Evolutionary conservation across 192 early-diverging fungal species (phyloP).

Genomic region (Chytriomyces confervae): DNA sequence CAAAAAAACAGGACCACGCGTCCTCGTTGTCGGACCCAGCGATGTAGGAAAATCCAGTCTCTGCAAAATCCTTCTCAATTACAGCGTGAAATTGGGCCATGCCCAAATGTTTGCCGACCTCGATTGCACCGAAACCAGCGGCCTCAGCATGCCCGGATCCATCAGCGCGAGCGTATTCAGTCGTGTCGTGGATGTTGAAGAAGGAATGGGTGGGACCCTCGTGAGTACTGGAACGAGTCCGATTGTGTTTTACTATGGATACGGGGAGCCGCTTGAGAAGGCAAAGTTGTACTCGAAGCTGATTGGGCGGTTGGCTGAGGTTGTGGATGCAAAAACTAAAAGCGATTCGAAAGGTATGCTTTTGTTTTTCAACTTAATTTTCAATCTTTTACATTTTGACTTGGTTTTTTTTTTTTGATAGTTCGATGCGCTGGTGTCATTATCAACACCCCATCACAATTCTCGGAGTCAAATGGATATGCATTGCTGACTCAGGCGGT

Average conservation of each 20-base stretch:
- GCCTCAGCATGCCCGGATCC: slow-evolving; percentile 78
- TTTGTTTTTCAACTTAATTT: neutral
- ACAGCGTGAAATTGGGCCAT: slow-evolving; percentile 75
- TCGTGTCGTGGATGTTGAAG: slow-evolving; percentile 86
- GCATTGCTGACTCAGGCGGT: slow-evolving; percentile 78
- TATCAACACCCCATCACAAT: slow-evolving; percentile 84
- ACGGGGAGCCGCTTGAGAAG: slow-evolving; percentile 76
- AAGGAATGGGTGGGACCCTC: slow-evolving; percentile 72
- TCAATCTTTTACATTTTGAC: neutral
- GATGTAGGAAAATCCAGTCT: slow-evolving; percentile 94
- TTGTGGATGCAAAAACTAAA: slow-evolving; percentile 68
- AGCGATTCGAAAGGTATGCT: slow-evolving; percentile 60
- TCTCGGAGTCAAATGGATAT: slow-evolving; percentile 75
- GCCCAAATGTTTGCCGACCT: slow-evolving; percentile 84
- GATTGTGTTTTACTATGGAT: slow-evolving; percentile 91
- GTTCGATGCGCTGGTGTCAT: slow-evolving; percentile 76
- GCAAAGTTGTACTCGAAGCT: slow-evolving; percentile 78
- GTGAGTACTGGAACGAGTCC: slow-evolving; percentile 76
- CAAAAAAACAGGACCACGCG: slow-evolving; percentile 15
- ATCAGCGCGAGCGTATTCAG: slow-evolving; percentile 77
- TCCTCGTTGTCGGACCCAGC: slow-evolving; percentile 88
- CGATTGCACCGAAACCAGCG: slow-evolving; percentile 75
- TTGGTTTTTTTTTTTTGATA: slow-evolving; percentile 26
- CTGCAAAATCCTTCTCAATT: slow-evolving; percentile 85
- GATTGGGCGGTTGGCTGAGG: slow-evolving; percentile 62